A percentile compares a stretch with the other conserved stretches of the same genome.
phyloP scores from a whole-genome alignment of 306 rosid genomes.

The Dryas drummondii region DNA sequence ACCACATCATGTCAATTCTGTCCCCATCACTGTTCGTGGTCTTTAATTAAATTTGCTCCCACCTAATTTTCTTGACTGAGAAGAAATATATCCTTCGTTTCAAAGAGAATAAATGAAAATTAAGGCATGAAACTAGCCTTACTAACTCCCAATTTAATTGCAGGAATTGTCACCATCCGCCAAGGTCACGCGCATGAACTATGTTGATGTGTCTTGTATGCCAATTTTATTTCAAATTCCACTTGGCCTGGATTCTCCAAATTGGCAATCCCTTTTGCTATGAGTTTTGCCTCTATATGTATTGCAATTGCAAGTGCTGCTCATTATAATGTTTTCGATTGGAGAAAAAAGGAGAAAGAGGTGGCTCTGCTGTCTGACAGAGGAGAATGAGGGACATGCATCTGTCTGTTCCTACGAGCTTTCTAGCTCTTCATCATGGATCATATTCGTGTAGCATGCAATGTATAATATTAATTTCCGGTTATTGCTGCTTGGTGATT shows the following conservation, averaged over 20 bases:
- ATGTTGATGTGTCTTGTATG: neutral
- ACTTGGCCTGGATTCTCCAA: neutral
- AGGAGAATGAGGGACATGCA: neutral
- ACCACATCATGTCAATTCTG: too few species aligned
- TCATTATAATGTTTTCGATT: neutral
- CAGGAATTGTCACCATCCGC: neutral
- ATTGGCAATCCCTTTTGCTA: neutral
- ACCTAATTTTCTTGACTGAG: neutral
- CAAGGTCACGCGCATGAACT: neutral
- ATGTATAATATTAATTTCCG: neutral
- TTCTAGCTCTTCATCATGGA: neutral
- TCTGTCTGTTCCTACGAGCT: neutral
- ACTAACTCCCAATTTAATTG: neutral
- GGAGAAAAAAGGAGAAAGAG: neutral
- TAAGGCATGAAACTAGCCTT: neutral
- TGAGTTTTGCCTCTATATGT: neutral
- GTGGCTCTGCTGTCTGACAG: neutral
- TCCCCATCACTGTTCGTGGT: neutral
- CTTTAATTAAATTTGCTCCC: neutral
- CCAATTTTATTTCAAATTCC: neutral
- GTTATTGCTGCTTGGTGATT: too few species aligned
- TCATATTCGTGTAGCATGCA: neutral
- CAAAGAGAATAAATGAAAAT: neutral
- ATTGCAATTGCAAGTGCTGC: neutral
- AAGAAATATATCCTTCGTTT: neutral